Conservation (phyloP, 2,329 filamentous ascomycete species). For the Phoma herbarum region DNA sequence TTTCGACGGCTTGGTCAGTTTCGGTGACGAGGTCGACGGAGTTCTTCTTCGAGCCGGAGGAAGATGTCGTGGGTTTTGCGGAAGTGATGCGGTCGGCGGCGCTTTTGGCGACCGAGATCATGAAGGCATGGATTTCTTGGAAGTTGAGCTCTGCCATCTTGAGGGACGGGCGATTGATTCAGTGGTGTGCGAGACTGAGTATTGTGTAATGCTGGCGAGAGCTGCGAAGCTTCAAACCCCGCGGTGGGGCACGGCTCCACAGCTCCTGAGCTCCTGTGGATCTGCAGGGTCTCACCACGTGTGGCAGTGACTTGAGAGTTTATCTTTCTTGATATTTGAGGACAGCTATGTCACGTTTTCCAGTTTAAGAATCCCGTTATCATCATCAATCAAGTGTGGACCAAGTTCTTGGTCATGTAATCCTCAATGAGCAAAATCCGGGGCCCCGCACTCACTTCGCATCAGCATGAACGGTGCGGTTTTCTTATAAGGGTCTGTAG, state of each 20-base stretch:
- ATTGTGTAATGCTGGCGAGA: background rate
- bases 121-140: slow-evolving; percentile 59
- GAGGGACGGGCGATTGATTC: slow-evolving; percentile 1
- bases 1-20: slow-evolving; percentile 69
- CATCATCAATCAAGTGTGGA: background rate
- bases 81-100: slow-evolving; percentile 58
- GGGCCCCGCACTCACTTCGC: slow-evolving; percentile 19
- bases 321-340: background rate
- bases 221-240: slow-evolving; percentile 20
- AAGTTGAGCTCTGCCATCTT: slow-evolving; percentile 53
- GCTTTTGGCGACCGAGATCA: slow-evolving; percentile 56
- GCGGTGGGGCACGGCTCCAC: slow-evolving; percentile 20
- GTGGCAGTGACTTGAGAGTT: background rate
- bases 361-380: background rate
- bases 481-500: background rate
- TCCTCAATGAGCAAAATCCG: background rate
- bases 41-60: slow-evolving; percentile 60
- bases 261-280: slow-evolving; percentile 10
- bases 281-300: slow-evolving; percentile 18
- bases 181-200: slow-evolving; percentile 1
- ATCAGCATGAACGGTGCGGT: background rate
- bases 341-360: background rate
- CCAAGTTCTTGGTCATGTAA: background rate
- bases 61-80: slow-evolving; percentile 54
- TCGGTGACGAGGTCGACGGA: slow-evolving; percentile 70